phyloP scores from a whole-genome alignment of 2,329 filamentous ascomycete species.

The Trichoderma cornu-damae region DNA sequence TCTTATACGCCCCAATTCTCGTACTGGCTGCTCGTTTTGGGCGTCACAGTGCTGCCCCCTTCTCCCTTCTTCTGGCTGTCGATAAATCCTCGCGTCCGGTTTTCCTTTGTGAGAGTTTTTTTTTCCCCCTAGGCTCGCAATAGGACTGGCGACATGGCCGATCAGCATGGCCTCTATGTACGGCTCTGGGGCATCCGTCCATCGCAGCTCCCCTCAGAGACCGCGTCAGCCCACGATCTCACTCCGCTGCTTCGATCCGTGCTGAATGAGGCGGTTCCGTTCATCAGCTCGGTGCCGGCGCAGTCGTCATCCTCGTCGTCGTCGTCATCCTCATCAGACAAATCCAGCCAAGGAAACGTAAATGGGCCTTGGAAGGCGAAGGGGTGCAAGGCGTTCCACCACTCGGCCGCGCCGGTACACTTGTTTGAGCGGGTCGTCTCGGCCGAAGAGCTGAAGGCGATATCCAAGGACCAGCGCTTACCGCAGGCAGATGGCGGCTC shows the following conservation, averaged over 20 bases:
- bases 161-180: constrained; percentile 43
- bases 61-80: too few relatives aligned
- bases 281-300: constrained; percentile 49
- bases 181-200: constrained; percentile 50
- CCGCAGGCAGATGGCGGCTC: constrained; percentile 21
- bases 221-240: constrained; percentile 40
- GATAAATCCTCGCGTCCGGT: background rate
- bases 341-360: background rate
- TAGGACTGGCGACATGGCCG: constrained; percentile 6
- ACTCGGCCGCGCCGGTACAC: constrained; percentile 48
- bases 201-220: constrained; percentile 42
- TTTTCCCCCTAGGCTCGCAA: background rate
- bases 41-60: background rate
- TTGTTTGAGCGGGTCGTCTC: constrained; percentile 49
- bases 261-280: constrained; percentile 54
- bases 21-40: background rate
- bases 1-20: background rate
- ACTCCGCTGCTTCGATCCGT: constrained; percentile 47
- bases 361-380: constrained; percentile 45
- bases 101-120: background rate
- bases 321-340: constrained; percentile 11
- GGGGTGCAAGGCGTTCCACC: constrained; percentile 43
- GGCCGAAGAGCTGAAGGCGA: constrained; percentile 38
- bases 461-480: constrained; percentile 34
- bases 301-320: constrained; percentile 22